Conservation (phyloP, 1,284 basidiomycete genomes). For the Sanghuangporus baumii region DNA sequence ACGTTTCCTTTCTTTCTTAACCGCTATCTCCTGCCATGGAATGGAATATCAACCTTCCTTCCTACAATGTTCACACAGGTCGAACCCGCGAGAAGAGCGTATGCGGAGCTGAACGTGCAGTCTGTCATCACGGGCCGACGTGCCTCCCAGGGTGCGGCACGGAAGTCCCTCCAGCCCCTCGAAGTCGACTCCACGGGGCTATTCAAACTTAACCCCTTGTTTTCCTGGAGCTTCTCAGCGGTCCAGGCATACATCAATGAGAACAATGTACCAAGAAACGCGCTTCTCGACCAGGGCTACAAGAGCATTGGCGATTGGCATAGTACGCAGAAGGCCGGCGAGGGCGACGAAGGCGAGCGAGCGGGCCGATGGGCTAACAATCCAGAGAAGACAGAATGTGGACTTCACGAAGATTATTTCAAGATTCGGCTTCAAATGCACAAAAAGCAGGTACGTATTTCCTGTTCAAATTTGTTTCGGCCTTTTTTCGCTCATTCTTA, state of each 20-base stretch:
- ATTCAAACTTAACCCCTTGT: conserved; percentile 93
- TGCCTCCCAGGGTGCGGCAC: conserved; percentile 86
- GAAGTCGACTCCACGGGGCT: conserved; percentile 92
- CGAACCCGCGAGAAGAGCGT: conserved; percentile 89
- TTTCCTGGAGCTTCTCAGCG: conserved; percentile 82
- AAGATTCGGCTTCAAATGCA: conserved; percentile 44
- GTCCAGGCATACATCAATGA: conserved; percentile 85
- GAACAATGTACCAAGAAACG: conserved; percentile 87
- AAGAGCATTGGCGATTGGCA: conserved; percentile 97
- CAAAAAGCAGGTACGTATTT: conserved; percentile 22
- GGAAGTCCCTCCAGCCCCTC: conserved; percentile 77
- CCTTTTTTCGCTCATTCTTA: background rate
- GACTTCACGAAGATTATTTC: conserved; percentile 87
- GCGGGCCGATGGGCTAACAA: conserved; percentile 90
- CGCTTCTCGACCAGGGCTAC: conserved; percentile 87
- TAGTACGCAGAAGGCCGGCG: conserved; percentile 72
- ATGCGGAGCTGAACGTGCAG: conserved; percentile 74
- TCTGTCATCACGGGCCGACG: conserved; percentile 94
- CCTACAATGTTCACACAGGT: conserved; percentile 45
- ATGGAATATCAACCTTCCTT: background rate
- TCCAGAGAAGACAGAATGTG: conserved; percentile 90
- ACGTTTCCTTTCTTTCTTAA: conserved; percentile 20
- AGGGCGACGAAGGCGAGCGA: conserved; percentile 76
- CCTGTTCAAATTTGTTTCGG: background rate
- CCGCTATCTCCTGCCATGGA: background rate